Evolutionary conservation across 2,329 filamentous ascomycete species (phyloP).

Genomic region (Cercospora zeae-maydis): DNA sequence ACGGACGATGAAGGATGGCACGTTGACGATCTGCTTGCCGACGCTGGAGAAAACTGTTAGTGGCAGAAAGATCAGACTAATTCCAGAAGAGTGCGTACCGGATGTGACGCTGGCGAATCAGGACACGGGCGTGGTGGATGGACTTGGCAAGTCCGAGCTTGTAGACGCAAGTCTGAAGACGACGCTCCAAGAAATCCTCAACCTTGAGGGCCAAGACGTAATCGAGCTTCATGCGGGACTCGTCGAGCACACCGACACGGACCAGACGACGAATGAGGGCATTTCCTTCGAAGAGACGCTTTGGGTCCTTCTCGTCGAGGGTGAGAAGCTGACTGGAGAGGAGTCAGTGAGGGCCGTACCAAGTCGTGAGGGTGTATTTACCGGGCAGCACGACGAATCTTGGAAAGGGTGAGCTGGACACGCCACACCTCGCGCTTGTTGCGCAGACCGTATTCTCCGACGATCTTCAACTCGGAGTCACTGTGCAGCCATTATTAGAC

Average conservation of each 20-base stretch:
- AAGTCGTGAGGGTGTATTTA: constrained; percentile 50
- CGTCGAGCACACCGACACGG: constrained; percentile 98
- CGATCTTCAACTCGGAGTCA: constrained; percentile 99
- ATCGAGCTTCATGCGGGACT: constrained; percentile 99
- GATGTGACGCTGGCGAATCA: constrained; percentile 99
- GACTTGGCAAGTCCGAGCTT: constrained; percentile 99
- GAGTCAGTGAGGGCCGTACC: constrained; percentile 20
- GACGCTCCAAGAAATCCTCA: constrained; percentile 99
- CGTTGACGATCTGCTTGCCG: constrained; percentile 99
- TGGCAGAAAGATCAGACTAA: constrained; percentile 6
- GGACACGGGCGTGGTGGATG: constrained; percentile 99
- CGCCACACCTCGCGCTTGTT: constrained; percentile 99
- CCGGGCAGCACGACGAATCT: constrained; percentile 99
- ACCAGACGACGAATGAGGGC: constrained; percentile 99
- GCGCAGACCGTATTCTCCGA: constrained; percentile 98
- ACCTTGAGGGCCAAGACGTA: constrained; percentile 97
- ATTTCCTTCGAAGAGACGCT: constrained; percentile 99
- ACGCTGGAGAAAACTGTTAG: constrained; percentile 55
- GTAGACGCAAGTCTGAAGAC: constrained; percentile 99
- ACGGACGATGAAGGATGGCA: constrained; percentile 98
- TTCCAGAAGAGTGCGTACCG: constrained; percentile 49
- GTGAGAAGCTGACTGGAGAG: constrained; percentile 89
- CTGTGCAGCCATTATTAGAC: constrained; percentile 68
- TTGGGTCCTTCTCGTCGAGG: constrained; percentile 99
- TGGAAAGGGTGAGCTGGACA: constrained; percentile 98